A percentile compares a stretch with the other conserved stretches of the same genome.
phyloP scores from a whole-genome alignment of 352 stramenopile species.

The Pythium biforme region DNA sequence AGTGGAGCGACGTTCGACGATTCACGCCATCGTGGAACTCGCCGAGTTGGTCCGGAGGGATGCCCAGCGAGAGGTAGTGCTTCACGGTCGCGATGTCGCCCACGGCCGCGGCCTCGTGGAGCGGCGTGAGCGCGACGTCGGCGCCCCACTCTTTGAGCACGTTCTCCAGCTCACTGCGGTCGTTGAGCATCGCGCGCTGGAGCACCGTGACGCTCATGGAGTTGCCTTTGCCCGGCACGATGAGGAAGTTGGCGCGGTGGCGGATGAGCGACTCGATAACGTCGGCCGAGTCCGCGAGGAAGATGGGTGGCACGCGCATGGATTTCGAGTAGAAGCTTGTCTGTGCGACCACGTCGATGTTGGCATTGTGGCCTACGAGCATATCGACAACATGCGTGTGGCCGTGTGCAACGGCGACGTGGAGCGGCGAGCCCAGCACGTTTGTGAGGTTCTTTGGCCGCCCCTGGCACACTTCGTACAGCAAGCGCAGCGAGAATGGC shows the following conservation, averaged over 20 bases:
- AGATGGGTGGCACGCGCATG: constrained; percentile 70
- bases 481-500: constrained; percentile 50
- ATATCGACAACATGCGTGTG: constrained; percentile 62
- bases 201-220: constrained; percentile 71
- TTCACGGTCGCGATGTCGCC: constrained; percentile 52
- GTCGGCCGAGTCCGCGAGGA: constrained; percentile 69
- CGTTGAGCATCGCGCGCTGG: constrained; percentile 62
- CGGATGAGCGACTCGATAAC: constrained; percentile 62
- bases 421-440: constrained; percentile 61
- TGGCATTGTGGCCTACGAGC: constrained; percentile 53
- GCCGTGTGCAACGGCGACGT: constrained; percentile 66
- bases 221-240: constrained; percentile 61
- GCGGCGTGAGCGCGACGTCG: constrained; percentile 73
- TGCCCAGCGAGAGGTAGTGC: constrained; percentile 55
- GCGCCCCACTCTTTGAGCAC: constrained; percentile 72
- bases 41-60: constrained; percentile 58
- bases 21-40: constrained; percentile 69
- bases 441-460: constrained; percentile 67
- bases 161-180: constrained; percentile 49
- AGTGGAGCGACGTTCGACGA: constrained; percentile 66
- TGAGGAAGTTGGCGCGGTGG: constrained; percentile 66
- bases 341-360: constrained; percentile 57
- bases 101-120: constrained; percentile 63
- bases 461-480: constrained; percentile 70
- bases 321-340: constrained; percentile 67